Base-by-base conservation (phyloP, 495 filamentous ascomycete species). In the Evernia prunastri region DNA sequence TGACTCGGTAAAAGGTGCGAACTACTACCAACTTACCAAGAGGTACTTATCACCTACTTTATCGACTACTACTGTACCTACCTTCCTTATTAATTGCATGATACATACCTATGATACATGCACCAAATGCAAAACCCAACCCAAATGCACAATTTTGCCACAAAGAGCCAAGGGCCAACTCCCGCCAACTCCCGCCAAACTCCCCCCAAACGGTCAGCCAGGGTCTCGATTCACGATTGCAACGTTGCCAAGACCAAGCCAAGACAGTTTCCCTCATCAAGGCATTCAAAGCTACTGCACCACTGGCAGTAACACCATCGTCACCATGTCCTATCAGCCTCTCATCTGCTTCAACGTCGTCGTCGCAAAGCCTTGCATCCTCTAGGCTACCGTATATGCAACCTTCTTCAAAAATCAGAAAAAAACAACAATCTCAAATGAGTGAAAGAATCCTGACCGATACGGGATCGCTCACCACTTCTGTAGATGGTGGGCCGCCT, bases 361-460 rank as follows among this genome's bases (percentile, higher is more conserved):
- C 9, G 31, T 25, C 36, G n/a, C n/a, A n/a, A 33, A 23, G 23
- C 27, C 23, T n/a, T 6, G 56, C 43, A 25, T 40, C 15, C 8
- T 57, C 61, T 54, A 56, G 39, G 45, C 53, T 43, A n/a, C n/a
- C n/a, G n/a, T n/a, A 17, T 42, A 63, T 63, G 61, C 61, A 63
- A 63, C 29, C 51, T 39, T 25, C 40, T 7, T 57, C 7, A n/a
- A n/a, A n/a, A n/a, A n/a, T n/a, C n/a, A n/a, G n/a, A n/a, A n/a
- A n/a, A n/a, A n/a, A n/a, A n/a, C n/a, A n/a, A n/a, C n/a, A n/a
- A 58, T 59, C 62, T 58, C 40, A 64, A 42, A 59, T 59, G 23
- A 25, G 56, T 59, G 3, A 58, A 59, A 18, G 56, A 42, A 64
- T 18, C 40, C 39, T 40, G 47, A n/a, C 29, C 39, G 8, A 10